Evolutionary conservation across 495 filamentous ascomycete genomes (phyloP), one percentile per base, ranked within the genome.

Genomic region (Clavariopsis aquatica): DNA sequence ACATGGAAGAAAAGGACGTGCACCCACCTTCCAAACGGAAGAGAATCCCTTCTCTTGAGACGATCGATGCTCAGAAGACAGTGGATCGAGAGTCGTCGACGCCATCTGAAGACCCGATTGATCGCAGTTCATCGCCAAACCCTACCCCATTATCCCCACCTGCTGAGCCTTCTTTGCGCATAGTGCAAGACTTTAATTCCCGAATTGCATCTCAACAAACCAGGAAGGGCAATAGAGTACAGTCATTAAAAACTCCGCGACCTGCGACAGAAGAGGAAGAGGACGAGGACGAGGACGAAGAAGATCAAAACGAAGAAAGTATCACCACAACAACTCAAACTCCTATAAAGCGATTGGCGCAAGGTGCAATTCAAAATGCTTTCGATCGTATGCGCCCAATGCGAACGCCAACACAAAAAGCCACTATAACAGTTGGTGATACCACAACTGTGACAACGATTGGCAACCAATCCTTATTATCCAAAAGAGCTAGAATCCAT

Each of bases 341-440:
- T 38, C 20, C 57, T 27, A 46, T 68, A 57, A 73, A 71, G 36
- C 60, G 66, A n/a, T 51, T 69, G n/a, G 62, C 68, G 0, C 79
- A 82, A 13, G 83, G 83, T 59, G 66, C 81, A 0, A 73, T 89
- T 23, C 83, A 85, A 56, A 86, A 80, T 66, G 86, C 86, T 10
- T 88, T 88, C 59, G 84, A 88, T 72, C 79, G 83, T 13, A 88
- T 88, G 83, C 82, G 86, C 1, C 80, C 85, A 1, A 86, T 85
- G 67, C 84, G 90, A 31, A 73, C 79, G 12, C 82, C 83, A 6
- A 79, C 82, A n/a, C 88, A 92, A 71, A 78, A 87, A 52, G 92
- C 93, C 29, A 96, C 91, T 1, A 94, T 98, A 29, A 96, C 91
- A 0, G 89, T 98, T 57, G 93, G 91, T 2, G 83, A 89, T 56